A percentile compares a stretch with the other conserved stretches of the same genome.
Evolutionary conservation across 1,284 basidiomycete species (phyloP).

Genomic region (Violaceomyces palustris): DNA sequence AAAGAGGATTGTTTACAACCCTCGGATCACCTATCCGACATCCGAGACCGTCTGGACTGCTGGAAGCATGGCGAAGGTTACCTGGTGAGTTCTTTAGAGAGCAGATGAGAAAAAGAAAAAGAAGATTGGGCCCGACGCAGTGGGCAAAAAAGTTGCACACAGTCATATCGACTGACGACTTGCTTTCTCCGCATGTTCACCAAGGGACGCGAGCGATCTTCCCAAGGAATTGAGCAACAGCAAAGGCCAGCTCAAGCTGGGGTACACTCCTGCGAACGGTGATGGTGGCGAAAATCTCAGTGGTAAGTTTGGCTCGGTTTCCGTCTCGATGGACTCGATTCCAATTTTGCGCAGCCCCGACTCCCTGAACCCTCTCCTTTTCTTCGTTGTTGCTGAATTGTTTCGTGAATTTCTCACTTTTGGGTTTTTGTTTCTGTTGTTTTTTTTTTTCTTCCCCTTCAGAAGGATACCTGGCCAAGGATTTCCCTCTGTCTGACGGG

Average conservation of each 20-base stretch:
- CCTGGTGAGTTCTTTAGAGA: conserved; percentile 12
- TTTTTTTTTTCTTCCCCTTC: too few species aligned
- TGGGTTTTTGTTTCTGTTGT: too few species aligned
- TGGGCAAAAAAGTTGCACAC: too few species aligned
- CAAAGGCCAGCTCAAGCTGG: conserved; percentile 22
- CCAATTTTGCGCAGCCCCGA: too few species aligned
- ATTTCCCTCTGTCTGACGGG: conserved; percentile 13
- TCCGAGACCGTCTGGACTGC: conserved; percentile 12
- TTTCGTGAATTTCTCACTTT: too few species aligned
- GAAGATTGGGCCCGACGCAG: not conserved
- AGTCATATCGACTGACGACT: too few species aligned
- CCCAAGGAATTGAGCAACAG: conserved; percentile 5
- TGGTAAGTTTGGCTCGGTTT: too few species aligned
- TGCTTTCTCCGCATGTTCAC: too few species aligned
- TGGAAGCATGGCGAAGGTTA: conserved; percentile 11
- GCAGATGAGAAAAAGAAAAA: too few species aligned
- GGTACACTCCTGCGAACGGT: conserved; percentile 19
- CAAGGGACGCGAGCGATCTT: conserved; percentile 13
- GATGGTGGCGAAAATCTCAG: conserved; percentile 19
- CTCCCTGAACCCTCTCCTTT: too few species aligned
- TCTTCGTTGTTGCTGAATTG: too few species aligned
- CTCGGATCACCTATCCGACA: conserved; percentile 17
- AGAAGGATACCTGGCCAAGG: conserved; percentile 11
- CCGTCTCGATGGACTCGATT: too few species aligned
- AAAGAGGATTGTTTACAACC: conserved; percentile 31